Base-by-base conservation (phyloP, 805 yeast species). In the Candida tammaniensis region DNA sequence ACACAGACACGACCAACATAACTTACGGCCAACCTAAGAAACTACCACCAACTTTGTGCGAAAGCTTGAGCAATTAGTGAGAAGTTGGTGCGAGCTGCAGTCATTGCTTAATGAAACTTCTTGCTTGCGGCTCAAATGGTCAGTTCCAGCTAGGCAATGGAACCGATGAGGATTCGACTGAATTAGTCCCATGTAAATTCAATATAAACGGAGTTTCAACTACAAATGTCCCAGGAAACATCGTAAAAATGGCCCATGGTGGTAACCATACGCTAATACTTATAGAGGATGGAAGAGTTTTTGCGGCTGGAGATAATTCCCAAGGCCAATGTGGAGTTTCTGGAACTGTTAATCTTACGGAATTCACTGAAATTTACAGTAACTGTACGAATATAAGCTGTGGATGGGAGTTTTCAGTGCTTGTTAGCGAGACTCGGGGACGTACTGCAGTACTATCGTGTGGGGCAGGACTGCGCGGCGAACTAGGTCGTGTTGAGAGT, bases 121-220 rank as follows among this genome's bases (percentile, higher is more conserved):
- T 70, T 21, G 66, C 78, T 1, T 78, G 93, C 52, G 98, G 98
- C 0, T 87, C 96, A 2, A 89, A 89, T 57, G 96, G 96, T 1
- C 66, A 61, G 22, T 76, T 55, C 38, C 98, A 89, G 52, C 68
- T 89, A 30, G 94, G 96, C 24, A 53, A 69, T 24, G 70, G 67
- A 5, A 58, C 78, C 42, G 56, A 60, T 22, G 71, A 70, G 1
- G 97, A 67, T 38, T 49, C 51, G 22, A 38, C 43, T 30, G 27
- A 24, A 4, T 38, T 66, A 0, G 44, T 30, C 23, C 38, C 45
- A 2, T 44, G 48, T 11, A 23, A 19, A 20, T 53, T 61, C 34
- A 26, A 26, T 26, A 30, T 42, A 13, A 47, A 27, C 5, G 17
- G 14, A 3, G 53, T 20, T 11, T 7, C 10, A 13, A 5, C 16